A percentile compares a stretch with the other conserved stretches of the same genome.
Conservation (phyloP, 352 stramenopile genomes). For the Stramenopiles sp. region DNA sequence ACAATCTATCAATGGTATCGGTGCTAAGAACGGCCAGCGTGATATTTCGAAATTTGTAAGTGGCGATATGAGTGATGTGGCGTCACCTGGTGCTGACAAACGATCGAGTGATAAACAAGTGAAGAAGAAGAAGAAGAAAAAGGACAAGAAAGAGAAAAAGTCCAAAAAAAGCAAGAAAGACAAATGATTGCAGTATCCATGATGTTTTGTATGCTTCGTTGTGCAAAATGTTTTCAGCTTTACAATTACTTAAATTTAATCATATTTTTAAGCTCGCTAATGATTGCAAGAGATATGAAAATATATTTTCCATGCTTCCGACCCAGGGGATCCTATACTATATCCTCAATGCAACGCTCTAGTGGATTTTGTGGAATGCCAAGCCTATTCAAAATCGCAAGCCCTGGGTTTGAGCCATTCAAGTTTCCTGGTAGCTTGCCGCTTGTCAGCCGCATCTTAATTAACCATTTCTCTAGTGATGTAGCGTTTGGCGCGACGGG, state of each 20-base stretch:
- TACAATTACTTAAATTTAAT: too few relatives aligned
- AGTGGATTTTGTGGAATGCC: background rate
- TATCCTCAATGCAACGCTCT: background rate
- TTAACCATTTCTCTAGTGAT: background rate
- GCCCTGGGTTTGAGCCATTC: background rate
- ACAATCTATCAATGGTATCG: background rate
- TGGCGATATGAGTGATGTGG: background rate
- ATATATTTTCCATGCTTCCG: too few relatives aligned
- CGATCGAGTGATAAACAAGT: slow-evolving; percentile 13
- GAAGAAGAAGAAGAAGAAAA: slow-evolving; percentile 21
- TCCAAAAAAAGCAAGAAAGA: slow-evolving; percentile 20
- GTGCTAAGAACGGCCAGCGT: too few relatives aligned
- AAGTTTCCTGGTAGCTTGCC: background rate
- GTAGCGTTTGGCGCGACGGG: background rate
- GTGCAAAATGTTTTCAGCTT: too few relatives aligned
- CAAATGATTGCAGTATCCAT: too few relatives aligned
- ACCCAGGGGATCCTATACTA: too few relatives aligned
- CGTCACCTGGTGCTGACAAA: background rate
- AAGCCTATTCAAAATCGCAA: background rate
- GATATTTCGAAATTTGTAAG: too few relatives aligned
- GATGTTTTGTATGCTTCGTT: too few relatives aligned
- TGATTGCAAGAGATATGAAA: too few relatives aligned
- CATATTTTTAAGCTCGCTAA: too few relatives aligned
- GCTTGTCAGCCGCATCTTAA: background rate
- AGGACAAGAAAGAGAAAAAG: slow-evolving; percentile 24